Evolutionary conservation across 2,329 filamentous ascomycete genomes (phyloP).

Genomic region (Alternaria sp.): DNA sequence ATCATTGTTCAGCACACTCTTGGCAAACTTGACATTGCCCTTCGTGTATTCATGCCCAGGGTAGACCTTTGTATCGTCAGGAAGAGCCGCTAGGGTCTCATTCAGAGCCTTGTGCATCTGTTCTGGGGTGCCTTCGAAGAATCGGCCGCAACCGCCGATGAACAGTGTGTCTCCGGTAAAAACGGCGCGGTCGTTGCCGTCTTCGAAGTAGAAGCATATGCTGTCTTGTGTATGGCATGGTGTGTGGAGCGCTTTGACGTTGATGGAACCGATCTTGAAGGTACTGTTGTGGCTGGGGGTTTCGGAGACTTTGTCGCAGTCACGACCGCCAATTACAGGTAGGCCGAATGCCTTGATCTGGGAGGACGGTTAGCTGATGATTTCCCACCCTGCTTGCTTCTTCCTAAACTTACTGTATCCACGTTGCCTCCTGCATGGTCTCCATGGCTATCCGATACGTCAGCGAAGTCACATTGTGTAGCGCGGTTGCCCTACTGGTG

Average conservation of each 20-base stretch:
- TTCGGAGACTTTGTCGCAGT: conserved; percentile 79
- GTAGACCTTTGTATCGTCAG: conserved; percentile 91
- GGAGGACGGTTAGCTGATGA: neutral
- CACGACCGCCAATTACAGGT: conserved; percentile 83
- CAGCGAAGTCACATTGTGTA: neutral
- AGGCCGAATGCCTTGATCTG: conserved; percentile 68
- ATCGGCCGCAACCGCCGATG: conserved; percentile 91
- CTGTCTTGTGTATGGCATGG: conserved; percentile 98
- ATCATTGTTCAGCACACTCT: conserved; percentile 76
- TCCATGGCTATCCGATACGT: conserved; percentile 70
- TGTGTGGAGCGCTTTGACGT: conserved; percentile 87
- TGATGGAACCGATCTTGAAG: conserved; percentile 84
- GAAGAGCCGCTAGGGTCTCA: conserved; percentile 77
- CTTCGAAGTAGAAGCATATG: conserved; percentile 92
- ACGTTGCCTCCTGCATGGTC: conserved; percentile 94
- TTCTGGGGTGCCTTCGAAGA: conserved; percentile 88
- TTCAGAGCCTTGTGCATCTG: conserved; percentile 94
- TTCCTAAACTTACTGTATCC: conserved; percentile 67
- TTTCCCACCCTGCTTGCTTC: neutral
- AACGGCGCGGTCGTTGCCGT: conserved; percentile 76
- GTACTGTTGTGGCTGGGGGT: conserved; percentile 77
- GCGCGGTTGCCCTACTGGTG: conserved; percentile 74
- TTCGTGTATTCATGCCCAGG: conserved; percentile 99
- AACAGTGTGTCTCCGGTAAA: conserved; percentile 98
- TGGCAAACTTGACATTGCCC: conserved; percentile 86